Percentiles rank a stretch among this genome's conserved stretches.
Conservation (phyloP, 495 filamentous ascomycete genomes). For the Cenococcum geophilum region DNA sequence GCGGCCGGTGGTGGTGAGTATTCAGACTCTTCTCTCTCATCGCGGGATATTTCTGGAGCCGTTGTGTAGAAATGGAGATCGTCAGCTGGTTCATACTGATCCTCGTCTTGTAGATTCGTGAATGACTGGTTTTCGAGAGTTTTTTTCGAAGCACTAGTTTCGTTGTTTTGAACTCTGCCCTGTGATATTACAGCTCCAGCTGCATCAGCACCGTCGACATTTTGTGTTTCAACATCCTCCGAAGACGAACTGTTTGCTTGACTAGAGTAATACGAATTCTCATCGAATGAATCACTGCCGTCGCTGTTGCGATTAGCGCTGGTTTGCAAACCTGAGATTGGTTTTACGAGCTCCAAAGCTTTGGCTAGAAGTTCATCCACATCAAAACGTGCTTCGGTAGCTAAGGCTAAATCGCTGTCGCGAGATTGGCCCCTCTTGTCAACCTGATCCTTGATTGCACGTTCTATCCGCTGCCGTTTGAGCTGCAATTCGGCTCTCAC, state of each 20-base stretch:
- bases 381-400: slow-evolving; percentile 65
- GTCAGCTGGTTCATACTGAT: slow-evolving; percentile 30
- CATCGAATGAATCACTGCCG: slow-evolving; percentile 75
- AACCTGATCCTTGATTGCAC: slow-evolving; percentile 64
- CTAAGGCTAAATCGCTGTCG: slow-evolving; percentile 49
- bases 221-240: slow-evolving; percentile 38
- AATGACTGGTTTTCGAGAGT: slow-evolving; percentile 1
- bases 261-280: slow-evolving; percentile 94
- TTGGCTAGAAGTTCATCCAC: slow-evolving; percentile 65
- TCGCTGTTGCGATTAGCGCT: slow-evolving; percentile 47
- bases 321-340: slow-evolving; percentile 49
- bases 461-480: slow-evolving; percentile 75
- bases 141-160: neutral
- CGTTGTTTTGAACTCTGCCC: neutral
- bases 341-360: slow-evolving; percentile 66
- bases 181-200: slow-evolving; percentile 16
- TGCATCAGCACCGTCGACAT: slow-evolving; percentile 18
- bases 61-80: slow-evolving; percentile 28
- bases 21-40: slow-evolving; percentile 29
- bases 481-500: slow-evolving; percentile 75
- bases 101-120: slow-evolving; percentile 24
- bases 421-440: slow-evolving; percentile 54
- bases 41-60: slow-evolving; percentile 10
- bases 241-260: slow-evolving; percentile 45
- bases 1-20: slow-evolving; percentile 31